Base-by-base conservation (phyloP, 768 basidiomycete species). In the Suillus bovinus region DNA sequence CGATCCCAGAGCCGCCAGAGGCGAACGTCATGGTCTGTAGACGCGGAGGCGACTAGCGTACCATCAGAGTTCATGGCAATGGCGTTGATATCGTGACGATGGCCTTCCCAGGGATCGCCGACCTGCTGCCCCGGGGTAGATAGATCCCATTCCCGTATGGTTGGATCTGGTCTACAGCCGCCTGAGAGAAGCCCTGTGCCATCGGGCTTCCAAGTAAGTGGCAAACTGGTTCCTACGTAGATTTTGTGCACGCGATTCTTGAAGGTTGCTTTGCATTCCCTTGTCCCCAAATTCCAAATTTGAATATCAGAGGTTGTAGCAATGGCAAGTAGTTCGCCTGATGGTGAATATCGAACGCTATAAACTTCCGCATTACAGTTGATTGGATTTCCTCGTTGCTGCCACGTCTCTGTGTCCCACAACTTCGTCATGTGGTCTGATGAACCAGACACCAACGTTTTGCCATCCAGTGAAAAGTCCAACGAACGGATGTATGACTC, bases 1-100 rank as follows among this genome's bases (percentile, higher is more conserved):
- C 44, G n/a, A 46, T 46, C n/a, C 44, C 44, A 46, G n/a, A 46
- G n/a, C 44, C n/a, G 44, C 44, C n/a, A 46, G 11, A 46, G 44
- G 20, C 44, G 44, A 20, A 46, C n/a, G 6, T 22, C 4, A n/a
- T 46, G 11, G 44, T 46, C 44, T 20, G n/a, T 4, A 46, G 44
- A 46, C 10, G 44, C 44, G 5, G 44, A 46, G 22, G 44, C 44
- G 22, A 46, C 20, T 0, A 46, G n/a, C 11, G 44, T 46, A 20
- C 44, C 44, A 46, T n/a, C 44, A 22, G n/a, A n/a, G 20, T 46
- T 46, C 44, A 46, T 13, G 44, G 44, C n/a, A n/a, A 46, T 22
- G 11, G 22, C 44, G n/a, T 46, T 11, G 22, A 46, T n/a, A 3
- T 46, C n/a, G 5, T 46, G 20, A 13, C 3, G 11, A 13, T 46